Evolutionary conservation across 2,329 filamentous ascomycete genomes (phyloP).

Genomic region (Sclerotinia nivalis): DNA sequence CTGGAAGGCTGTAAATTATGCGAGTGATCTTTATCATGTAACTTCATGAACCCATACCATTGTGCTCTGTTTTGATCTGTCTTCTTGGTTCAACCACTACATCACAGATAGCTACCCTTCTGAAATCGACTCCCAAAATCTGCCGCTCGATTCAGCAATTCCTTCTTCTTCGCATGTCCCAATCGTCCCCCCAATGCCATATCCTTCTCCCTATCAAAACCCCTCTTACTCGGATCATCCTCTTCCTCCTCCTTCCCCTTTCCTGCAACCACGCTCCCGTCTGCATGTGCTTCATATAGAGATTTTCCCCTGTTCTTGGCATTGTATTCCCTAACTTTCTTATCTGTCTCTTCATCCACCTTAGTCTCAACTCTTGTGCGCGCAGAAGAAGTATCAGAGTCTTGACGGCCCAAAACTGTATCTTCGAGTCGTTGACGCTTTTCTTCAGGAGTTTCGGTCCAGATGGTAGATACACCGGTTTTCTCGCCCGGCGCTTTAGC

Average conservation of each 20-base stretch:
- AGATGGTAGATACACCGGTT: slow-evolving; percentile 52
- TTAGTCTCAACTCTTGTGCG: slow-evolving; percentile 33
- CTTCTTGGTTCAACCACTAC: neutral
- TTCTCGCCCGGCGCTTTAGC: slow-evolving; percentile 46
- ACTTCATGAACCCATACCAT: neutral
- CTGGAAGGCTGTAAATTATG: neutral
- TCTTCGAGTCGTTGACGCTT: slow-evolving; percentile 79
- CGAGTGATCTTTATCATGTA: neutral
- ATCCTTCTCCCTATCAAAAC: slow-evolving; percentile 91
- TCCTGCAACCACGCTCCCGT: slow-evolving; percentile 43
- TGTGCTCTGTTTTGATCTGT: neutral
- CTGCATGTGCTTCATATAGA: slow-evolving; percentile 54
- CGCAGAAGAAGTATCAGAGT: slow-evolving; percentile 27
- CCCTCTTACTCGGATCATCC: slow-evolving; percentile 86
- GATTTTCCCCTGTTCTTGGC: slow-evolving; percentile 56
- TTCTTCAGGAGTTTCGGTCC: slow-evolving; percentile 90
- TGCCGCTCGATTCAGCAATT: slow-evolving; percentile 75
- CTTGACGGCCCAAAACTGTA: slow-evolving; percentile 72
- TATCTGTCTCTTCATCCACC: slow-evolving; percentile 48
- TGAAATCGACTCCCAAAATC: slow-evolving; percentile 63
- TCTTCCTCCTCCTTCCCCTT: slow-evolving; percentile 53
- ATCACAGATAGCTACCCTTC: slow-evolving; percentile 54
- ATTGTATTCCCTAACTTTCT: slow-evolving; percentile 59
- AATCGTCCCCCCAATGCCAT: slow-evolving; percentile 77
- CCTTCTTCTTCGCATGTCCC: slow-evolving; percentile 69